Percentiles rank a stretch among this genome's conserved stretches.
Conservation (phyloP, 352 stramenopile species). For the Globisporangium lucens region DNA sequence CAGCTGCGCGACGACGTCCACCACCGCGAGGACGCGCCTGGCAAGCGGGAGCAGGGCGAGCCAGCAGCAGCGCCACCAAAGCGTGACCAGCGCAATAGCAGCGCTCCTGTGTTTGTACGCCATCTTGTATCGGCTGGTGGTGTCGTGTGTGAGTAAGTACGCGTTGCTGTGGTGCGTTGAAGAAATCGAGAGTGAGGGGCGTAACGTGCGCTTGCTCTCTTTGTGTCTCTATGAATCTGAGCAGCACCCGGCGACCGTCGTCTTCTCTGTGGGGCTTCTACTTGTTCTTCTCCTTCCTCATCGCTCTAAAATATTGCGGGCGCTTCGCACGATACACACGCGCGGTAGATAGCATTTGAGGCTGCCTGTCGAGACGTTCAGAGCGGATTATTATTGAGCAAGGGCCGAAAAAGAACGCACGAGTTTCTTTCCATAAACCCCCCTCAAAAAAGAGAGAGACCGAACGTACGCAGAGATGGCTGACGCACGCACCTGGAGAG, state of each 20-base stretch:
- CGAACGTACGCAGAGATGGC: neutral
- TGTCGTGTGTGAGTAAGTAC: neutral
- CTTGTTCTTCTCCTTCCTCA: neutral
- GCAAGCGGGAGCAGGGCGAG: neutral
- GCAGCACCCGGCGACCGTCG: neutral
- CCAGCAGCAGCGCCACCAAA: neutral
- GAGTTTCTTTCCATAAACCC: neutral
- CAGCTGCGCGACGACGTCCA: constrained; percentile 4
- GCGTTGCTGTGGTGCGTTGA: neutral
- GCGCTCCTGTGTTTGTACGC: neutral
- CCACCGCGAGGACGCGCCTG: neutral
- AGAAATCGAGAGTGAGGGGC: neutral
- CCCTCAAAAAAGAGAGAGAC: neutral
- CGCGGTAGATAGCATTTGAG: neutral
- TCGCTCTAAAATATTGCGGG: neutral
- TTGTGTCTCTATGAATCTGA: neutral
- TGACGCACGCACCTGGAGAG: neutral
- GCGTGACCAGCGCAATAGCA: neutral
- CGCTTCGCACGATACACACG: neutral
- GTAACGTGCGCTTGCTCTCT: neutral
- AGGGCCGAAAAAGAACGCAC: neutral
- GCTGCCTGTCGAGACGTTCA: neutral
- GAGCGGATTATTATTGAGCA: neutral
- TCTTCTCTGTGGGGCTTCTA: neutral
- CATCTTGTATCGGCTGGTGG: neutral